Base-by-base conservation (phyloP, 1,284 basidiomycete species). In the Moniliophthora roreri region DNA sequence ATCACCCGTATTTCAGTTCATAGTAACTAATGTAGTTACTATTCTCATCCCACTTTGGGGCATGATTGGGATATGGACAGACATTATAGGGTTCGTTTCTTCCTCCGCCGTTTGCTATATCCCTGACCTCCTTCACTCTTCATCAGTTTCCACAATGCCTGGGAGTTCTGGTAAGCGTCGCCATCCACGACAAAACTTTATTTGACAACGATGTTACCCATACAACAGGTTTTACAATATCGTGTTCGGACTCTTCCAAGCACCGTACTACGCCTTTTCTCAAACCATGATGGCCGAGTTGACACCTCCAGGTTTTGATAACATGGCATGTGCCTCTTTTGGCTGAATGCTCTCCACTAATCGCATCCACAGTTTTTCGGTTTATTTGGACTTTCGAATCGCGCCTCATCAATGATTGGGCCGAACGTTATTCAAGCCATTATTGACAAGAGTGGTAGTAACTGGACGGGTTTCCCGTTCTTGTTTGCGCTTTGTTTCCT, bases 241-340 rank as follows among this genome's bases (percentile, higher is more conserved):
- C 45, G 78, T 89, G n/a, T 91, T 89, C 62, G 89, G 89, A 7
- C 69, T 91, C 20, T 90, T 91, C 75, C 91, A 93, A 69, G 91
- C 90, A 7, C 91, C 92, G 0, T 94, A 92, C 74, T 94, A 90
- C 64, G 87, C 91, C 0, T 90, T 87, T 63, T 81, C 87, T 16
- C 89, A 92, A 69, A 91, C 91, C 0, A 89, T 91, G 88, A 91
- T 93, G 87, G 86, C 87, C 0, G 91, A 93, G 64, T 77, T 93
- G 11, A 82, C 85, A 20, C 89, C 90, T 13, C 88, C 88, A 0
- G 90, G 89, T 0, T 92, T 87, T 60, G 88, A 92, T 62, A 90
- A 91, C 63, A 91, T 89, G 88, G 84, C 81, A 52, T 28, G 69
- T 56, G 8, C 37, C 34, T 53, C 46, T 41, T 38, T 15, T 41